Base-by-base conservation (phyloP, 2,329 filamentous ascomycete species). In the Neofusicoccum parvum region DNA sequence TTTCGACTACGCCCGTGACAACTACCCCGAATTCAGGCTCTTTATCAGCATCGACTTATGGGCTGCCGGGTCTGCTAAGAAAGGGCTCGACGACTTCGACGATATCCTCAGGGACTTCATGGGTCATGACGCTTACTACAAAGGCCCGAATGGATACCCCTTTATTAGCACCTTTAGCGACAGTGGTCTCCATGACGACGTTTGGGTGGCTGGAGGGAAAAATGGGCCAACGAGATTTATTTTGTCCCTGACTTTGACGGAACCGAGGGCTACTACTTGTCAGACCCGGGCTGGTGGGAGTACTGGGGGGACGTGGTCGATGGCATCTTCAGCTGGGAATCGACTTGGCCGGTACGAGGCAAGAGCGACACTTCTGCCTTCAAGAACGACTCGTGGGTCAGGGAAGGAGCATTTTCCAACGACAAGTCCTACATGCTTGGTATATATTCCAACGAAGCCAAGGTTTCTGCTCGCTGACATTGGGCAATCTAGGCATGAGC, bases 311-410 rank as follows among this genome's bases (percentile, higher is more conserved):
- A 67, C 63, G 69, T 72, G 2, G 59, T 79, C 27, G 76, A 79
- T 64, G 76, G 77, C 10, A 68, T 78, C 4, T 78, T 78, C 64
- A 76, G 71, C 68, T 79, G 77, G 77, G 77, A 79, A 68, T 71
- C 74, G 1, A 69, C 74, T n/a, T 79, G 77, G 78, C 76, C 77
- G 7, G 37, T 45, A 9, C 17, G 36, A 6, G 36, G 36, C 23
- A 20, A 45, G 15, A n/a, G 1, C 23, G 20, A 1, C 20, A 64
- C 10, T 69, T 3, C 10, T 12, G 68, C 17, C n/a, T 34, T 41
- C 54, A 72, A 74, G 12, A 71, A 70, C 39, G 72, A 70, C 23
- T 23, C 15, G 66, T 69, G 32, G 64, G 64, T 37, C 71, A 75
- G 27, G 64, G 71, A 23, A 23, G 23, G 20, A 2, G 20, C 20